phyloP scores from a whole-genome alignment of 106 monocot genomes.

The Dendrobium huoshanense region DNA sequence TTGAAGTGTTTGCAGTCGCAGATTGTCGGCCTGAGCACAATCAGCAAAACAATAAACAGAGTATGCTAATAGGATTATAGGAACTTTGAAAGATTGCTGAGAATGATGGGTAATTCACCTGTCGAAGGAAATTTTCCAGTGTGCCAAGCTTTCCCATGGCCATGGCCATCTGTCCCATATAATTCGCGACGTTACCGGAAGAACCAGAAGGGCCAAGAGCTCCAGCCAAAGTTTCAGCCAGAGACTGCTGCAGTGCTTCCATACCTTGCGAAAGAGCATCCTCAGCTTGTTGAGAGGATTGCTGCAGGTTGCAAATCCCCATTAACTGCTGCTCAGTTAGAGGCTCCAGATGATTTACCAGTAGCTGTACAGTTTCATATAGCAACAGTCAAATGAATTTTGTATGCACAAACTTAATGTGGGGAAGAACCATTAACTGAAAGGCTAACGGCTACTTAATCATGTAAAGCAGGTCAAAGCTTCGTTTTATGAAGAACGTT shows the following conservation, averaged over 20 bases:
- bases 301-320: constrained; percentile 47
- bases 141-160: constrained; percentile 71
- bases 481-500: background rate
- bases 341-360: constrained; percentile 43
- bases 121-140: constrained; percentile 53
- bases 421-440: background rate
- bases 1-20: constrained; percentile 53
- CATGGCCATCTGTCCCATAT: constrained; percentile 78
- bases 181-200: constrained; percentile 58
- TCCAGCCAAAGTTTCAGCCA: constrained; percentile 48
- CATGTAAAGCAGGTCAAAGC: background rate
- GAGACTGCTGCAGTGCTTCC: constrained; percentile 59
- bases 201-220: constrained; percentile 31
- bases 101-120: constrained; percentile 19
- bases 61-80: background rate
- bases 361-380: constrained; percentile 22
- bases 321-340: constrained; percentile 50
- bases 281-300: constrained; percentile 56
- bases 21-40: constrained; percentile 46
- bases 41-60: background rate
- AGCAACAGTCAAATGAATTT: background rate
- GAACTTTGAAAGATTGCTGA: background rate
- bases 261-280: constrained; percentile 71
- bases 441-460: background rate
- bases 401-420: background rate